Evolutionary conservation across 23 red algal genomes (phyloP).

Genomic region (Gracilaria gracilis): DNA sequence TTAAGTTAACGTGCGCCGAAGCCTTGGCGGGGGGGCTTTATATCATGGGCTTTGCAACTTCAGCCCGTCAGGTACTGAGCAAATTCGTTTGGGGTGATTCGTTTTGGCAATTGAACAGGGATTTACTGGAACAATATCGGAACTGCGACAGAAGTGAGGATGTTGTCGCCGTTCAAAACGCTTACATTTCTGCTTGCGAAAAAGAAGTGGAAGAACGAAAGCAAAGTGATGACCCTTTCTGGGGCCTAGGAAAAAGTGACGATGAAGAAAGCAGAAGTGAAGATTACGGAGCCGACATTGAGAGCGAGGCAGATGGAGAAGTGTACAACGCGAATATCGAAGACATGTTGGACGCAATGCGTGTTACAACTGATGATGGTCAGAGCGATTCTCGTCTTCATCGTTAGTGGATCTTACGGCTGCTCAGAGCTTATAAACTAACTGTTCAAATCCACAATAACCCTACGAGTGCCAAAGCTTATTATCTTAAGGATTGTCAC

Average conservation of each 20-base stretch:
- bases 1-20: slow-evolving; percentile 89
- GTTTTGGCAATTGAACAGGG: slow-evolving; percentile 88
- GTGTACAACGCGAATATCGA: background rate
- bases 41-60: slow-evolving; percentile 56
- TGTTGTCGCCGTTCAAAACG: slow-evolving; percentile 81
- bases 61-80: slow-evolving; percentile 64
- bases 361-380: background rate
- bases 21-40: slow-evolving; percentile 89
- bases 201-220: slow-evolving; percentile 64
- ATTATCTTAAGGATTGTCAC: no score
- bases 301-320: background rate
- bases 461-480: no score
- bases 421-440: background rate
- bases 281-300: background rate
- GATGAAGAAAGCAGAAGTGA: slow-evolving; percentile 22
- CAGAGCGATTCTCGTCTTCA: background rate
- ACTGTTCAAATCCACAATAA: background rate
- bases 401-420: background rate
- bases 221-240: slow-evolving; percentile 31
- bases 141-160: slow-evolving; percentile 56
- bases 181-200: slow-evolving; percentile 62
- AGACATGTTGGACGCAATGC: background rate
- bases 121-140: slow-evolving; percentile 79
- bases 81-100: slow-evolving; percentile 89
- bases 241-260: background rate